Conservation (phyloP, 305 asterid genomes). For the Petunia hybrid region DNA sequence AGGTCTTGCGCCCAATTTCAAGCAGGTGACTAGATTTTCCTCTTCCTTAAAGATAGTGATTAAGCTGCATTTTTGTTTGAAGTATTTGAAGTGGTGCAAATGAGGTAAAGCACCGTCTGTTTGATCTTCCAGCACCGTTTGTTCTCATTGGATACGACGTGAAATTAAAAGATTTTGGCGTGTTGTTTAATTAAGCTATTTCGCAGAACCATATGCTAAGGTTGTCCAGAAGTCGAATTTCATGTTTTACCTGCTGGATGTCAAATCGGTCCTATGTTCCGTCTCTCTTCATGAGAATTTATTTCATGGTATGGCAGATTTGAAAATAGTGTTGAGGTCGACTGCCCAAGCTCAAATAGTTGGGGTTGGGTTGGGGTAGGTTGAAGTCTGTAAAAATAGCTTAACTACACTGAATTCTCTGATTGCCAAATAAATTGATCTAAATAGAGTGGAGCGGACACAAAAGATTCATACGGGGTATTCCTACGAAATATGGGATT, state of each 20-base stretch:
- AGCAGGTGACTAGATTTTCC: constrained; percentile 65
- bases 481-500: constrained; percentile 10
- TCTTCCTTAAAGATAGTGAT: constrained; percentile 22
- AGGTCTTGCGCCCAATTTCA: constrained; percentile 95
- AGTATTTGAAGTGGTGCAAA: constrained; percentile 6
- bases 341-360: background rate
- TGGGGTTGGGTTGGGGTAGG: background rate
- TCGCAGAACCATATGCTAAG: constrained; percentile 17
- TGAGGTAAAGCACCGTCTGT: constrained; percentile 18
- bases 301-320: constrained; percentile 2
- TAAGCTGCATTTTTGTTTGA: constrained; percentile 23
- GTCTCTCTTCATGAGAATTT: constrained; percentile 14
- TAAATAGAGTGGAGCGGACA: constrained; percentile 2
- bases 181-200: constrained; percentile 16
- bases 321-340: constrained; percentile 18
- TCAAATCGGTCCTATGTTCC: background rate
- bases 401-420: constrained; percentile 1
- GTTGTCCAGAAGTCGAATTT: background rate
- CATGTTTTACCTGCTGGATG: constrained; percentile 13
- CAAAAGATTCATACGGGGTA: background rate
- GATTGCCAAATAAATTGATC: background rate
- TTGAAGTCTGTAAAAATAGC: background rate
- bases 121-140: background rate
- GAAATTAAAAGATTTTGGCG: constrained; percentile 14
- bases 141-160: constrained; percentile 18